Base-by-base conservation (phyloP, 768 basidiomycete species). In the Amanita polypyramis region DNA sequence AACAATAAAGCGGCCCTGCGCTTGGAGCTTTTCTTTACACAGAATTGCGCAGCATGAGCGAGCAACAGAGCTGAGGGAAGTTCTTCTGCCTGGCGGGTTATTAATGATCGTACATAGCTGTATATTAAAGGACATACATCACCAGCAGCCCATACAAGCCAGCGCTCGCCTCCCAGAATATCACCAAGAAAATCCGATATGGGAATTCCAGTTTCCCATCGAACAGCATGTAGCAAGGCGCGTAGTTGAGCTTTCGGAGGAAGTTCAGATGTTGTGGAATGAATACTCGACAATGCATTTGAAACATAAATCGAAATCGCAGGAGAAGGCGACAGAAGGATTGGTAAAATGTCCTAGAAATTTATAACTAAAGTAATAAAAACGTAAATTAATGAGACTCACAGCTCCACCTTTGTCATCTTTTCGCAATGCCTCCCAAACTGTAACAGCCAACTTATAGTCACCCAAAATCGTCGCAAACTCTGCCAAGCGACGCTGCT, bases 391-490 rank as follows among this genome's bases (percentile, higher is more conserved):
- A 12, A 70, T 79, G 52, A 45, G 14, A 70, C 80, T 54, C 64
- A 94, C 91, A 23, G 85, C 86, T 36, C 94, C 94, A 30, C 83
- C 82, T 59, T 88, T 92, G 36, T 77, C 77, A 51, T 97, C 94
- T 60, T 92, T 92, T 42, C 89, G 72, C 29, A 92, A 60, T 3
- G 82, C 70, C 60, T 97, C 96, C 86, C 94, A 98, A 2, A 93
- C 79, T 6, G 67, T 65, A 2, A 76, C 69, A 0, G 94, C 95
- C 27, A 94, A 72, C 55, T 88, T 91, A 61, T 81, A 80, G 63
- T 99, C 96, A 2, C 92, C 86, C 2, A 98, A 65, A 50, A 94
- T 79, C 15, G 96, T 96, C 7, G 91, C 82, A 65, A 98, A 94
- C 62, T 99, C 96, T 8, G 93, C 96, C 3, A 98, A 69, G n/a